Conservation (phyloP, 495 filamentous ascomycete species). For the Hyaloscypha variabilis region DNA sequence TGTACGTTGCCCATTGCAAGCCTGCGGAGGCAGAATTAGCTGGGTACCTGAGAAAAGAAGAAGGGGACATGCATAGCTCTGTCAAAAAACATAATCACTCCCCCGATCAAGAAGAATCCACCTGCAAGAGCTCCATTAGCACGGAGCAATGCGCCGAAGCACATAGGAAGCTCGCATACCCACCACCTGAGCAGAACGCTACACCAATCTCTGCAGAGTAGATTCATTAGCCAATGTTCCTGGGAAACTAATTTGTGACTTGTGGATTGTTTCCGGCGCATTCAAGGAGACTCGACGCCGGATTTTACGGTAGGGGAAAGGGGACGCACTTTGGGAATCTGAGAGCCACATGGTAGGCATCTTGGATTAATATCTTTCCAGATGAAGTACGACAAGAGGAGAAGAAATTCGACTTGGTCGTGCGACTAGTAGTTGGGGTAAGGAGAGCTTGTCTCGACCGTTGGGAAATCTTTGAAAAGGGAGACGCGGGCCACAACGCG, state of each 20-base stretch:
- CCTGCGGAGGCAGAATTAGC: constrained; percentile 41
- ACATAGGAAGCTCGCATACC: constrained; percentile 43
- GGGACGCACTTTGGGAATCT: constrained; percentile 84
- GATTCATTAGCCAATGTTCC: constrained; percentile 17
- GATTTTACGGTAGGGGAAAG: neutral
- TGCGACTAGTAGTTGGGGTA: constrained; percentile 13
- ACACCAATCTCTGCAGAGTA: constrained; percentile 79
- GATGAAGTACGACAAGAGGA: neutral
- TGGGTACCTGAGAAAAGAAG: neutral
- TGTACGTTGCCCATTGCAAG: constrained; percentile 83
- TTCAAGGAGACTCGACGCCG: neutral
- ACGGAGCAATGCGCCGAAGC: constrained; percentile 26
- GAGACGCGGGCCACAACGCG: constrained; percentile 14
- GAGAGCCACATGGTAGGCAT: constrained; percentile 83
- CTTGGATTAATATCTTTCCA: constrained; percentile 17
- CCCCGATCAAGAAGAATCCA: constrained; percentile 89
- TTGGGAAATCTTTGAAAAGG: constrained; percentile 1
- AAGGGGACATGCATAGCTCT: constrained; percentile 72
- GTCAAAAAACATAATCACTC: constrained; percentile 96
- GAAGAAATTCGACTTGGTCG: constrained; percentile 2
- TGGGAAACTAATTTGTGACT: neutral
- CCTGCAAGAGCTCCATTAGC: constrained; percentile 48
- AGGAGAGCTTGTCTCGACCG: constrained; percentile 24
- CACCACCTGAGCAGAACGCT: constrained; percentile 94
- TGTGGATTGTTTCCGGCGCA: constrained; percentile 22